Base-by-base conservation (phyloP, 257 asterid species). In the Solanum paucissectum region DNA sequence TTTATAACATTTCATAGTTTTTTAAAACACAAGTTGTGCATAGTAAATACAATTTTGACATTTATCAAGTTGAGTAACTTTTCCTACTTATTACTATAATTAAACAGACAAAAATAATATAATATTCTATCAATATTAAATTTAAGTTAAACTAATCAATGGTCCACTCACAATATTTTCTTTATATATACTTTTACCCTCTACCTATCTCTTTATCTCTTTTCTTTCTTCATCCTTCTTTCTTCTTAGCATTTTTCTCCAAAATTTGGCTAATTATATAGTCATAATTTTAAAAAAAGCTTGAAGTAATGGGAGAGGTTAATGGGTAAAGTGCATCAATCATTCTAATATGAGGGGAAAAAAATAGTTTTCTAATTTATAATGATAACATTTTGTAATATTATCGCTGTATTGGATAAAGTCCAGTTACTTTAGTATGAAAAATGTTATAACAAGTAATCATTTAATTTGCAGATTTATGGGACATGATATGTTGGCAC, bases 401-500 rank as follows among this genome's bases (percentile, higher is more conserved):
- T 73, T 20, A 20, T 73, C 6, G 8, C 9, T 1, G 1, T 23
- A 9, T 1, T 23, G 13, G 1, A 60, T 23, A 60, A 60, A 7
- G 29, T 9, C 23, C 29, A 60, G 6, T 60, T 9, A 60, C 6
- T 60, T 60, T 23, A 23, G 1, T 66, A 23, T 27, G 1, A 8
- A 72, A 34, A 18, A 32, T 71, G 3, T 71, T 33, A 71, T 16
- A 18, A 3, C 71, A n/a, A 64, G 18, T 68, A 37, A 36, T 83
- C 18, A 64, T 12, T 81, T 23, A 60, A 60, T 60, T 83, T 32
- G 71, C 89, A 97, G 98, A 89, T 95, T 66, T 92, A 94, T 92
- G 94, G 97, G 98, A 79, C 99, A 97, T 81, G 95, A 92, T 83
- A 95, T 97, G 99, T 90, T 97, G 89, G 98, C 99, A 40, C 99